Base-by-base conservation (phyloP, 768 basidiomycete species). In the Suillus fuscotomentosus region DNA sequence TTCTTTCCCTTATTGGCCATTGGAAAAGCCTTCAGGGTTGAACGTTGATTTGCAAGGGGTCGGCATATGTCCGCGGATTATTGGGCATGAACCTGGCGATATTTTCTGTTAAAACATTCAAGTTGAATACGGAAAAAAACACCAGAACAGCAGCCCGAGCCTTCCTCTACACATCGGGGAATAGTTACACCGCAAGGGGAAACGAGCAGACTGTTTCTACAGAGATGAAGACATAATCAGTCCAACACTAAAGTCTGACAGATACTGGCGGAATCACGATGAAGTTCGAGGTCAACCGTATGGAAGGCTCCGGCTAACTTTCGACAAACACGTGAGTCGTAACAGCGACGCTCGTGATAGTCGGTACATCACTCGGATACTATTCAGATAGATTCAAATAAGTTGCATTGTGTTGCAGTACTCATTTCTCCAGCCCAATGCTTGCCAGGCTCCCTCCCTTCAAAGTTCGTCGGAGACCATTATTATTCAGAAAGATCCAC, bases 21-120 rank as follows among this genome's bases (percentile, higher is more conserved):
- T 39, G 38, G 11, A 86, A 31, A 31, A 31, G 31, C 31, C 3
- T 31, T 5, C 31, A 4, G 31, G 31, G 31, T 31, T 31, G 31
- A 31, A 31, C 31, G 5, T 5, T 31, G 31, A 31, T 5, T 31
- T 31, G 31, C 31, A 31, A 31, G 31, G 31, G 31, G 31, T 31
- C 5, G 31, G 31, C 31, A 5, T 31, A 31, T 31, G 31, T 31
- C 4, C 31, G 31, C 31, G 31, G 31, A 31, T 31, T 31, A 31
- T 5, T 31, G 31, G 0, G 5, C 31, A 31, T 31, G 31, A 31
- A 31, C 31, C 31, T 31, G 31, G 5, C 31, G 0, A 31, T 31
- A 31, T 31, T 1, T 31, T 31, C 31, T 31, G 31, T 31, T 31
- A 31, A 31, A 31, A 31, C 31, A 31, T 31, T 24, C 24, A 24